phyloP scores from a whole-genome alignment of 192 early-diverging fungal genomes.

The Backusella luteola region DNA sequence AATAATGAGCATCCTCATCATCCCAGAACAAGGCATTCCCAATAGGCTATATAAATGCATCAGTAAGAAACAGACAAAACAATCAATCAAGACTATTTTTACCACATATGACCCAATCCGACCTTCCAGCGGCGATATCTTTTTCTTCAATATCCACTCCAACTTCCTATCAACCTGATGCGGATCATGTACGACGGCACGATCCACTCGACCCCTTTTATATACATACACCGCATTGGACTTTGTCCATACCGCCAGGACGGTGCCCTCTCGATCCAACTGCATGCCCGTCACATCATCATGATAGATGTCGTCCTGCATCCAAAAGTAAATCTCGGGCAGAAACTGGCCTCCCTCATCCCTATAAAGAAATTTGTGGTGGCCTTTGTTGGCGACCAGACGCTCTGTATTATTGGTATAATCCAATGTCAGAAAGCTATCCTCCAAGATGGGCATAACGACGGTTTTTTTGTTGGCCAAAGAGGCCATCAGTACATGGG shows the following conservation, averaged over 20 bases:
- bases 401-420: slow-evolving; percentile 20
- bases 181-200: background rate
- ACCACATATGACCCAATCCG: background rate
- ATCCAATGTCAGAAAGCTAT: slow-evolving; percentile 15
- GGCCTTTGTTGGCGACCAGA: background rate
- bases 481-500: slow-evolving; percentile 8
- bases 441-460: background rate
- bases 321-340: slow-evolving; percentile 16
- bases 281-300: slow-evolving; percentile 11
- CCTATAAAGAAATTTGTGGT: background rate
- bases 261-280: slow-evolving; percentile 16
- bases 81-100: background rate
- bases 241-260: slow-evolving; percentile 24
- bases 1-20: background rate
- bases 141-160: slow-evolving; percentile 9
- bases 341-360: background rate
- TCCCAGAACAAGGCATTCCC: background rate
- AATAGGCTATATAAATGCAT: background rate
- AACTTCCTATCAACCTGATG: background rate
- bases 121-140: slow-evolving; percentile 4
- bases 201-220: slow-evolving; percentile 23
- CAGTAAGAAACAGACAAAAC: background rate
- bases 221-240: slow-evolving; percentile 27
- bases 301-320: background rate
- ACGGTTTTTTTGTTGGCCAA: slow-evolving; percentile 7